Evolutionary conservation across 257 asterid species (phyloP).

Genomic region (Nicotiana benthamiana): DNA sequence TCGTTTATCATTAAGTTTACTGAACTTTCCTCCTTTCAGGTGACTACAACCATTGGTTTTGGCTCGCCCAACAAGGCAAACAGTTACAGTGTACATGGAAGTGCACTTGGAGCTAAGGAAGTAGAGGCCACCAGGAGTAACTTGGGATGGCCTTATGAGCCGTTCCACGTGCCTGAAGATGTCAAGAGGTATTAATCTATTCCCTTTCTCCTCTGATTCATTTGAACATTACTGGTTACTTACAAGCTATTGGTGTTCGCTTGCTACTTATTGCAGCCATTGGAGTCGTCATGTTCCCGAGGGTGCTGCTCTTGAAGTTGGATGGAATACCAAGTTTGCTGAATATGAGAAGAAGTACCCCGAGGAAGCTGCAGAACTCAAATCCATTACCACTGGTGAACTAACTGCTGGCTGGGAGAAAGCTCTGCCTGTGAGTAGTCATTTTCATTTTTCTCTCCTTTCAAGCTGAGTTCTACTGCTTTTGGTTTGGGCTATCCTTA

Average conservation of each 20-base stretch:
- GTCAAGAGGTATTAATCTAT: constrained; percentile 57
- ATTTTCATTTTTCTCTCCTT: background rate
- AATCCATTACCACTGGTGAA: constrained; percentile 58
- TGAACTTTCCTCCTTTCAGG: constrained; percentile 24
- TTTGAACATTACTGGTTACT: background rate
- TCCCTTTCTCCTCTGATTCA: background rate
- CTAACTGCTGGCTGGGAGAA: constrained; percentile 77
- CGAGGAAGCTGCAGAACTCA: constrained; percentile 72
- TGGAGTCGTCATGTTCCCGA: constrained; percentile 76
- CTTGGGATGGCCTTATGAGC: constrained; percentile 92
- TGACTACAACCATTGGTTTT: constrained; percentile 74
- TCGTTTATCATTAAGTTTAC: background rate
- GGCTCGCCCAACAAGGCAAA: constrained; percentile 83
- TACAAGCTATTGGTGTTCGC: constrained; percentile 12
- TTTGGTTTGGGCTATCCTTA: background rate
- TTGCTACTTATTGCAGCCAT: constrained; percentile 44
- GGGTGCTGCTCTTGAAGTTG: constrained; percentile 84
- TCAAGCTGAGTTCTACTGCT: background rate
- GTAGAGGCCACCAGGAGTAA: constrained; percentile 95
- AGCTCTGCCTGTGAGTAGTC: constrained; percentile 68
- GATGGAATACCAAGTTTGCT: constrained; percentile 85
- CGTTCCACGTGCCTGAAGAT: constrained; percentile 84
- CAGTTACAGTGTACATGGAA: constrained; percentile 80
- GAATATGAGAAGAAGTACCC: constrained; percentile 81
- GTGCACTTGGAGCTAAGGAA: constrained; percentile 84